Evolutionary conservation across 1,139 yeast species (phyloP).

Genomic region (Yamadazyma spencermartinsiae): DNA sequence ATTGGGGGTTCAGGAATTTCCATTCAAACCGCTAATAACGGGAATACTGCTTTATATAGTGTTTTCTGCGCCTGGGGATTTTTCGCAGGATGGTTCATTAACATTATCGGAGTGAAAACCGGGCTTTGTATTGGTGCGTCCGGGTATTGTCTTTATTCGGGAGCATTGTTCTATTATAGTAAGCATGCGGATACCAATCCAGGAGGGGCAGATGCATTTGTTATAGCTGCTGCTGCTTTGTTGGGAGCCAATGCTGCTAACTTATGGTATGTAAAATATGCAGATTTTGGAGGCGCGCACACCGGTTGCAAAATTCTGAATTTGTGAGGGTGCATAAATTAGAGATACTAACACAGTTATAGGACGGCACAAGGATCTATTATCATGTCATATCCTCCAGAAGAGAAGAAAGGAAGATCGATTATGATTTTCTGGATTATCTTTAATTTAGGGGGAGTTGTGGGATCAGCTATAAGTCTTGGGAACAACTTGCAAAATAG

Average conservation of each 20-base stretch:
- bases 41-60: conserved; percentile 56
- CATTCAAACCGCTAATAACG: conserved; percentile 47
- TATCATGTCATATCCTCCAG: conserved; percentile 61
- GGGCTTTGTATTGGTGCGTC: conserved; percentile 55
- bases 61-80: conserved; percentile 61
- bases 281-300: neutral
- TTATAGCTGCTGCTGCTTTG: conserved; percentile 59
- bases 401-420: conserved; percentile 53
- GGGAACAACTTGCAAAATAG: conserved; percentile 47
- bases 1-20: conserved; percentile 49
- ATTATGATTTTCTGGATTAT: conserved; percentile 63
- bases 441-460: conserved; percentile 65
- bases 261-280: conserved; percentile 19
- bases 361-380: conserved; percentile 53
- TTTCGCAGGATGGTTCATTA: conserved; percentile 61
- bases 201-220: conserved; percentile 41
- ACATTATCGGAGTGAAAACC: conserved; percentile 49
- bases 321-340: neutral
- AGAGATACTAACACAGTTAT: neutral
- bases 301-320: neutral
- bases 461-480: conserved; percentile 58
- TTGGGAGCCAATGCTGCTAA: conserved; percentile 59
- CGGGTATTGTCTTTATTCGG: conserved; percentile 59
- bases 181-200: conserved; percentile 23
- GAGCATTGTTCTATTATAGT: conserved; percentile 45